Conservation (phyloP, 176 grass and related monocot species). For the Tuctoria greenei region DNA sequence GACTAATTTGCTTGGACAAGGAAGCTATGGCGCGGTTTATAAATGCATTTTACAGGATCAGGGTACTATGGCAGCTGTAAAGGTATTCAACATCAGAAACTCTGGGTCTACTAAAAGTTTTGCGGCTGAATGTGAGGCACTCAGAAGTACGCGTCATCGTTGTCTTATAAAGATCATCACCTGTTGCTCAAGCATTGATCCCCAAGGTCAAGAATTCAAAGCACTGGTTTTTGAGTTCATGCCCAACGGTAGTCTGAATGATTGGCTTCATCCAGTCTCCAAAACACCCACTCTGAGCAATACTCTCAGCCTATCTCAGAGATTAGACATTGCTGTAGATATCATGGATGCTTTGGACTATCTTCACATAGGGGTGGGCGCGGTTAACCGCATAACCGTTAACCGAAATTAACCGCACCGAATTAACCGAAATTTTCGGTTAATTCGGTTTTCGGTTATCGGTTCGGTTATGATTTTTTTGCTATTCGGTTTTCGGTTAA, state of each 20-base stretch:
- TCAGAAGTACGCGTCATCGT: conserved; percentile 27
- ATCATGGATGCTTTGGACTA: conserved; percentile 32
- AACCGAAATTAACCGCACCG: too few relatives aligned
- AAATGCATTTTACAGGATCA: conserved; percentile 23
- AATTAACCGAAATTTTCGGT: too few relatives aligned
- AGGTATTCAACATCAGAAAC: conserved; percentile 28
- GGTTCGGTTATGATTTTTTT: too few relatives aligned
- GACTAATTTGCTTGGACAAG: conserved; percentile 16
- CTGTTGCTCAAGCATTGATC: conserved; percentile 32
- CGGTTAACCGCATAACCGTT: too few relatives aligned
- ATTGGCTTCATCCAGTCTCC: conserved; percentile 40
- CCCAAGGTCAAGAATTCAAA: conserved; percentile 42
- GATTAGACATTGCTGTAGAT: conserved; percentile 22
- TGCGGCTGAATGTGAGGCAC: conserved; percentile 26
- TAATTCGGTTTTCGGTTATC: too few relatives aligned
- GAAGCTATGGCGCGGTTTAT: conserved; percentile 29
- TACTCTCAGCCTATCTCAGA: conserved; percentile 17
- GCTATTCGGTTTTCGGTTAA: too few relatives aligned
- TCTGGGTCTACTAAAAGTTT: conserved; percentile 40
- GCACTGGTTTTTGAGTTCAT: conserved; percentile 42
- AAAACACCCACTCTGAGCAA: neutral
- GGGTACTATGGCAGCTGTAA: conserved; percentile 1
- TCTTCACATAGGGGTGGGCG: too few relatives aligned
- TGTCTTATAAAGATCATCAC: conserved; percentile 44
- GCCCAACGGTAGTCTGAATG: conserved; percentile 22